phyloP scores from a whole-genome alignment of 257 asterid genomes.

The Salvia miltiorrhiza region DNA sequence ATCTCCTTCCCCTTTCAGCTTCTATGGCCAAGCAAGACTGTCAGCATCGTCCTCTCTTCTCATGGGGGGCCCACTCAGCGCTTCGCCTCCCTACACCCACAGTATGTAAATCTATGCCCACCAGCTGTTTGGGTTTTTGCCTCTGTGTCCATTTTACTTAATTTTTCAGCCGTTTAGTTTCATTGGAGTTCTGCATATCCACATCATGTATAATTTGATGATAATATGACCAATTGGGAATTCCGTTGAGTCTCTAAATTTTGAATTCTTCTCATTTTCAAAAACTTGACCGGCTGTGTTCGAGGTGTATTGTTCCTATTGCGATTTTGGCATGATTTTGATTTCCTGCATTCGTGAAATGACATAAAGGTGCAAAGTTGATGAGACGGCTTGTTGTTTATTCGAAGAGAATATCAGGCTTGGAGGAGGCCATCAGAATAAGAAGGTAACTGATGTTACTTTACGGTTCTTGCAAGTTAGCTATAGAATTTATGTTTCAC shows the following conservation, averaged over 20 bases:
- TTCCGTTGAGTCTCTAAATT: background rate
- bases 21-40: conserved; percentile 35
- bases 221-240: background rate
- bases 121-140: conserved; percentile 29
- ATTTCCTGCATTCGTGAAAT: conserved; percentile 7
- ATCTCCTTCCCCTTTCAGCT: conserved; percentile 24
- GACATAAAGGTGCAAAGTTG: conserved; percentile 35
- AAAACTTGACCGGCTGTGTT: background rate
- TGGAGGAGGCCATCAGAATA: conserved; percentile 86
- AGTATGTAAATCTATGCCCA: conserved; percentile 35
- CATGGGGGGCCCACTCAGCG: conserved; percentile 38
- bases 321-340: conserved; percentile 24
- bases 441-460: conserved; percentile 43
- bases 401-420: conserved; percentile 74
- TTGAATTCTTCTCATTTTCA: background rate
- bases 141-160: background rate
- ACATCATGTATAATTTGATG: background rate
- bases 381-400: conserved; percentile 43
- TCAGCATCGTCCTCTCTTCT: conserved; percentile 38
- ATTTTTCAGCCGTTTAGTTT: background rate
- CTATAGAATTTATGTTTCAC: background rate
- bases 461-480: background rate
- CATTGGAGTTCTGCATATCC: background rate
- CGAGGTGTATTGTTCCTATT: conserved; percentile 10
- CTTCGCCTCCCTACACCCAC: conserved; percentile 19